These are phyloP conservation scores for Talaromyces sp. DNA, from an alignment of 2,329 filamentous ascomycete species.

Conservation along the genomic window DNA sequence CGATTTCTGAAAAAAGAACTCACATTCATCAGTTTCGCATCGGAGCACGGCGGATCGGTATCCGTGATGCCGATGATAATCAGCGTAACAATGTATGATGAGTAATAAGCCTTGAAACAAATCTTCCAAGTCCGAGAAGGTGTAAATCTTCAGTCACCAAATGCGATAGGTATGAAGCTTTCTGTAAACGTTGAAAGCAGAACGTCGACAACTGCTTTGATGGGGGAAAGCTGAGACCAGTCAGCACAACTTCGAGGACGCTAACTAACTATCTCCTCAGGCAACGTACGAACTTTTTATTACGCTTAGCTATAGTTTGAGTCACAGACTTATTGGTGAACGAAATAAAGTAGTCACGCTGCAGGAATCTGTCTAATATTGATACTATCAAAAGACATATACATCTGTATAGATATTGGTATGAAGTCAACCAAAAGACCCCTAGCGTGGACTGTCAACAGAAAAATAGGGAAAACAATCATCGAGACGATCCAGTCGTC, in stretches of 20 bases:
- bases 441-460: background rate
- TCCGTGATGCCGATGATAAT: conserved; percentile 4
- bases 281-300: background rate
- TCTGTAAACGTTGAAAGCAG: background rate
- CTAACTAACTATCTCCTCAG: background rate
- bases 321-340: background rate
- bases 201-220: background rate
- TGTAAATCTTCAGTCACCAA: too few relatives aligned
- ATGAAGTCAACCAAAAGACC: too few relatives aligned
- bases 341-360: background rate
- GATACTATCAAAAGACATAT: background rate
- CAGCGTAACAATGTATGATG: background rate
- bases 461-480: background rate
- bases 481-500: background rate
- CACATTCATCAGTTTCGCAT: background rate
- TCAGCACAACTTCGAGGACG: background rate
- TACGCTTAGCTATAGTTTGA: background rate
- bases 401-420: background rate
- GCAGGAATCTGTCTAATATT: background rate
- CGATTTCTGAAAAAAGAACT: background rate
- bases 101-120: background rate
- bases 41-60: conserved; percentile 10
- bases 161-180: background rate
- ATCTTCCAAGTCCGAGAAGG: too few relatives aligned
- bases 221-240: background rate